Conservation (phyloP, 2,329 filamentous ascomycete species). For the Diaporthe ilicicola region DNA sequence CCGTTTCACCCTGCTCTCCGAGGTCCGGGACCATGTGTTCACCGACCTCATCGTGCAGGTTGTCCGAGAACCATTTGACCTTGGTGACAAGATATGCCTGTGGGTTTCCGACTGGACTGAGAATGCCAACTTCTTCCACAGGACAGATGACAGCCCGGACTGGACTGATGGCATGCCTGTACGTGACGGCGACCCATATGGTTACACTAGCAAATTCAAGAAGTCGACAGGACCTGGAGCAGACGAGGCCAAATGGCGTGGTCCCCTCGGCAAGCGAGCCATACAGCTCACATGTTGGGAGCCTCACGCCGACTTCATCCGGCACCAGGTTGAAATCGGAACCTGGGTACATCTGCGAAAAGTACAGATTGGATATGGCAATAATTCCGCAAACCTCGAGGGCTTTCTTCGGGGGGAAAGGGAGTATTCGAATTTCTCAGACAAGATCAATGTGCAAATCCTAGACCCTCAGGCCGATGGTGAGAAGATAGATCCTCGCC, state of each 20-base stretch:
- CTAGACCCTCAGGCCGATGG: slow-evolving; percentile 51
- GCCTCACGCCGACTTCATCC: slow-evolving; percentile 69
- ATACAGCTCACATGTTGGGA: slow-evolving; percentile 78
- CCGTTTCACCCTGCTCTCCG: slow-evolving; percentile 72
- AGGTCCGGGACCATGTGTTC: slow-evolving; percentile 65
- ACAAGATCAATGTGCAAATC: slow-evolving; percentile 66
- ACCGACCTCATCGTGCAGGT: slow-evolving; percentile 78
- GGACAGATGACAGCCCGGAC: slow-evolving; percentile 43
- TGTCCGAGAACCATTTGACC: slow-evolving; percentile 58
- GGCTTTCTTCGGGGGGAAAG: slow-evolving; percentile 74
- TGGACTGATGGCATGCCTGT: slow-evolving; percentile 40
- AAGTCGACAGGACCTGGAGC: slow-evolving; percentile 39
- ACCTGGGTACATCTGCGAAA: slow-evolving; percentile 75
- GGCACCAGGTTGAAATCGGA: slow-evolving; percentile 61
- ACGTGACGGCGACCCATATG: slow-evolving; percentile 61
- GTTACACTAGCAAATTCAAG: slow-evolving; percentile 54
- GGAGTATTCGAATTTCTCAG: slow-evolving; percentile 40
- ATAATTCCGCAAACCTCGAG: slow-evolving; percentile 67
- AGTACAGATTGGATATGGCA: slow-evolving; percentile 71
- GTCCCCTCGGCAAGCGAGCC: slow-evolving; percentile 77
- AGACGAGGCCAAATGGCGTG: slow-evolving; percentile 62
- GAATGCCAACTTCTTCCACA: slow-evolving; percentile 70
- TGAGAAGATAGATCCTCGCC: slow-evolving; percentile 54
- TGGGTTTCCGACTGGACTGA: slow-evolving; percentile 87
- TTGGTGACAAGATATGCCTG: slow-evolving; percentile 61